These are phyloP conservation scores for Gossypium schwendimanii DNA, from an alignment of 441 rosid species.

Conservation along the genomic window DNA sequence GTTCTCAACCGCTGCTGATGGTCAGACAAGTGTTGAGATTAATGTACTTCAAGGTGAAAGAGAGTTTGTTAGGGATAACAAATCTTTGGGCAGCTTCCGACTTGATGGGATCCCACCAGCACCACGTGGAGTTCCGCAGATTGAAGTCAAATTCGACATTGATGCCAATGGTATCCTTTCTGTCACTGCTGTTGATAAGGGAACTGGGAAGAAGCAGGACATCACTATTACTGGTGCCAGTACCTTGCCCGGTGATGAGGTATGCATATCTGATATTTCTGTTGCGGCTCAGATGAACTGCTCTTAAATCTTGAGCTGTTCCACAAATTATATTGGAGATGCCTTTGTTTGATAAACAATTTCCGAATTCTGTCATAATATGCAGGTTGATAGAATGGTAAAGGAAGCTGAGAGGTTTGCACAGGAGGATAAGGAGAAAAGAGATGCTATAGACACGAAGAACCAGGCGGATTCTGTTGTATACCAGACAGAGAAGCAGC, in stretches of 20 bases:
- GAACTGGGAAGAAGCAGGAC: slow-evolving; percentile 94
- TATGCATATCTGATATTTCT: slow-evolving; percentile 11
- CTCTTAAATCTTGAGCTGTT: neutral
- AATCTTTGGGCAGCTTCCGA: slow-evolving; percentile 88
- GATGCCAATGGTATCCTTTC: slow-evolving; percentile 94
- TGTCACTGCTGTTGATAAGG: slow-evolving; percentile 74
- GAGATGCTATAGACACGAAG: slow-evolving; percentile 88
- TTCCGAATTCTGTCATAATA: neutral
- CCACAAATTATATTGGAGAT: neutral
- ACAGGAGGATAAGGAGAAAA: slow-evolving; percentile 78
- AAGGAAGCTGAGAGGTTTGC: slow-evolving; percentile 75
- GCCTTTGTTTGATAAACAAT: neutral
- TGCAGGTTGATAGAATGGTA: slow-evolving; percentile 80
- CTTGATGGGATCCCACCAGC: slow-evolving; percentile 92
- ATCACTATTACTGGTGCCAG: slow-evolving; percentile 94
- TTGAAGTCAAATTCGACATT: slow-evolving; percentile 86
- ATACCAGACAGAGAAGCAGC: slow-evolving; percentile 85
- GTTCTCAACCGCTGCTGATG: slow-evolving; percentile 92
- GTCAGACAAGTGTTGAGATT: slow-evolving; percentile 92
- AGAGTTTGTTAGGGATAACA: slow-evolving; percentile 88
- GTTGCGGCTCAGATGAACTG: neutral
- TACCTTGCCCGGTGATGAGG: slow-evolving; percentile 85
- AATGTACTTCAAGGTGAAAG: slow-evolving; percentile 95
- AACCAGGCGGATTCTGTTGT: slow-evolving; percentile 81
- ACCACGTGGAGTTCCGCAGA: slow-evolving; percentile 90